phyloP scores from a whole-genome alignment of 1,284 basidiomycete species.

The Vanrija humicola region DNA sequence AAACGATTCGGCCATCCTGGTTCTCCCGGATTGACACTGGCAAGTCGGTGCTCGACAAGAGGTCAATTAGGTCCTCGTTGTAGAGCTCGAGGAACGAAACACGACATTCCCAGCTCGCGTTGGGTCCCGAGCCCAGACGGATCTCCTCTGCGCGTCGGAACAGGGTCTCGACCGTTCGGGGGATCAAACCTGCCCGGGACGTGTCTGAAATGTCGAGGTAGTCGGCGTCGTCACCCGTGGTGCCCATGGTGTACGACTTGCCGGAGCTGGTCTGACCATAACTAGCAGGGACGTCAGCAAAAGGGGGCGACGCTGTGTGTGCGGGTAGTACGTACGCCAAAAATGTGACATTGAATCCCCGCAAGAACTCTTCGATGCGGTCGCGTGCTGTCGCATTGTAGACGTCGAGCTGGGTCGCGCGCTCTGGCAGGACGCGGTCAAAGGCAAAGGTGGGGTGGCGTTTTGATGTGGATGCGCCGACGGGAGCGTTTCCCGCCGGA shows the following conservation, averaged over 20 bases:
- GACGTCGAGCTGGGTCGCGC: conserved; percentile 76
- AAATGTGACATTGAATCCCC: conserved; percentile 96
- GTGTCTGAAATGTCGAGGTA: conserved; percentile 53
- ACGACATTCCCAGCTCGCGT: conserved; percentile 57
- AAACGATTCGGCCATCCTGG: conserved; percentile 93
- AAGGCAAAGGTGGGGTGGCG: conserved; percentile 88
- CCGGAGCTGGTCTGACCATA: conserved; percentile 95
- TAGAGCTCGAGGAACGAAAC: conserved; percentile 92
- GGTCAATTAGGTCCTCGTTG: conserved; percentile 93
- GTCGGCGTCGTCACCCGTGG: conserved; percentile 77
- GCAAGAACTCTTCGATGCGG: conserved; percentile 83
- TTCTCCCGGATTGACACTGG: conserved; percentile 96
- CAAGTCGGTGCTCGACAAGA: conserved; percentile 64
- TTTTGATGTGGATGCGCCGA: conserved; percentile 54
- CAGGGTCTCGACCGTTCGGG: conserved; percentile 86
- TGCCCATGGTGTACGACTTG: conserved; percentile 92
- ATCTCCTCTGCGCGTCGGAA: conserved; percentile 72
- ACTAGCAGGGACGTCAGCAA: conserved; percentile 17
- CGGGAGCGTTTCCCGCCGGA: conserved; percentile 52
- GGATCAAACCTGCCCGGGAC: conserved; percentile 73
- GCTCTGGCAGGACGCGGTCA: conserved; percentile 84
- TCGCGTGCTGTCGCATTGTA: conserved; percentile 79
- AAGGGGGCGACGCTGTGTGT: too few relatives aligned
- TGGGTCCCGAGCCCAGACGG: conserved; percentile 66
- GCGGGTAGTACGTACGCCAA: conserved; percentile 62